Base-by-base conservation (phyloP, 176 grass and related monocot genomes). In the Aegilops bicornis region DNA sequence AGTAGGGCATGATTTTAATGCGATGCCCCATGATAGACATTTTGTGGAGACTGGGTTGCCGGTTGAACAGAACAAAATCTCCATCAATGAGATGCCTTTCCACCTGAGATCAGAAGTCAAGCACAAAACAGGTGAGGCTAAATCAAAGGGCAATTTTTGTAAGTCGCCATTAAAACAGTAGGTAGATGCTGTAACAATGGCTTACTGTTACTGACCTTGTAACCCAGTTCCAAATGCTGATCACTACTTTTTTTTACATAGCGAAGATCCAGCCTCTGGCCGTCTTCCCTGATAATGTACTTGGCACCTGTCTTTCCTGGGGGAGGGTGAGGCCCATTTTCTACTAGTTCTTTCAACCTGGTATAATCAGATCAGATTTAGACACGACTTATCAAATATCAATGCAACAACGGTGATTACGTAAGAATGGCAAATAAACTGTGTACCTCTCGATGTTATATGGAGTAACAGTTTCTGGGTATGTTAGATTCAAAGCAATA, bases 1-100 rank as follows among this genome's bases (percentile, higher is more conserved):
- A 98, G 79, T 98, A 98, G 17, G 93, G 96, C 96, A 98, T 98
- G 39, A 98, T 98, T 89, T 98, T 98, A 54, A 98, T 98, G n/a
- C 91, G 91, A 83, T 98, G 96, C 2, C 96, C 93, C 96, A 98
- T 95, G 25, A 98, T 98, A 67, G 96, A 98, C 96, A 98, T 98
- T 93, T 98, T 98, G 83, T 98, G 93, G 65, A 98, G 93, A 86
- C 91, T 95, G 45, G 96, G 96, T 84, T 98, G 96, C 22, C 96
- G 93, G 56, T 95, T 98, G 84, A 95, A 98, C 62, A 98, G 90
- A 82, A 98, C 93, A 91, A 94, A 98, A 75, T 98, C 96, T 0
- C 96, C 96, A 86, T 98, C 96, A 86, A 88, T 89, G 72, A 98
- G 88, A 75, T 98, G 96, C 10, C 96, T 83, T 77, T 98, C 96